These are phyloP conservation scores for Kwoniella sp. DNA, from an alignment of 768 basidiomycete genomes.

Conservation along the genomic window DNA sequence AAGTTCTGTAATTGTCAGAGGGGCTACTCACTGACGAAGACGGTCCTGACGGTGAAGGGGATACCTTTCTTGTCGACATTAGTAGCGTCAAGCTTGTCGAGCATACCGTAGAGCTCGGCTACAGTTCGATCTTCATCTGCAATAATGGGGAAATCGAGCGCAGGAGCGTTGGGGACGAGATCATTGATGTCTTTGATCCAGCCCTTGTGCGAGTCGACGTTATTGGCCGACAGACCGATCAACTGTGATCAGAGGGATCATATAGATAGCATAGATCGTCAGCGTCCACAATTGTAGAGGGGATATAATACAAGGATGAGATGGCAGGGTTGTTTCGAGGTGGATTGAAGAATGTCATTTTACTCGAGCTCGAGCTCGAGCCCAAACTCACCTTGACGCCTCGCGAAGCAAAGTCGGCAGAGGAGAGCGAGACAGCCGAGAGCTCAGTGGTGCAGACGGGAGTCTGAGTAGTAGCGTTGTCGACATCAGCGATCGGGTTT, in stretches of 20 bases:
- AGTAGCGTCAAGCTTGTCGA: constrained; percentile 91
- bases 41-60: constrained; percentile 96
- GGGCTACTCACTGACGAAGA: constrained; percentile 74
- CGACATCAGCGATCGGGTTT: background rate
- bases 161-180: constrained; percentile 63
- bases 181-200: constrained; percentile 78
- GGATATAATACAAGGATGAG: background rate
- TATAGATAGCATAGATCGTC: background rate
- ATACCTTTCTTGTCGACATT: constrained; percentile 64
- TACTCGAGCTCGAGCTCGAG: too few relatives aligned
- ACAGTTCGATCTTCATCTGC: constrained; percentile 86
- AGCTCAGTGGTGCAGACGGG: constrained; percentile 76
- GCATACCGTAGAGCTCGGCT: constrained; percentile 85
- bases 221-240: constrained; percentile 80
- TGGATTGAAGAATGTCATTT: too few relatives aligned
- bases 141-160: constrained; percentile 92
- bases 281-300: background rate
- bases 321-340: too few relatives aligned
- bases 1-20: too few relatives aligned
- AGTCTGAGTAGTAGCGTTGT: constrained; percentile 13
- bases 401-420: constrained; percentile 78
- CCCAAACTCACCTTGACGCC: constrained; percentile 71
- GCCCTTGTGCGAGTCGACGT: constrained; percentile 74
- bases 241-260: constrained; percentile 24
- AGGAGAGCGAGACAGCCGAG: constrained; percentile 87